Base-by-base conservation (phyloP, 116 monocot genomes). In the Dioscorea cayenensis region DNA sequence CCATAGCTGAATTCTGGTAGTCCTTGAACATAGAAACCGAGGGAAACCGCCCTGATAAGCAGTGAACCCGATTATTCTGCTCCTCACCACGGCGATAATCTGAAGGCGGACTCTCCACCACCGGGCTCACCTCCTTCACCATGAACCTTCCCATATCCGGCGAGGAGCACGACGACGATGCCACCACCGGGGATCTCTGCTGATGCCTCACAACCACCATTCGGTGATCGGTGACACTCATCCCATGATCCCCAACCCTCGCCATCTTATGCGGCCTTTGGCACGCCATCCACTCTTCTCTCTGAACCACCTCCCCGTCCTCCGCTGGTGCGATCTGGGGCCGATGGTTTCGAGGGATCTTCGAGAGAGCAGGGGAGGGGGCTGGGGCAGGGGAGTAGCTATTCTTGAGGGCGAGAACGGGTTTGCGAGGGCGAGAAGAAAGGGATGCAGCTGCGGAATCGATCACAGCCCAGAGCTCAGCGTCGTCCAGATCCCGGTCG, bases 391-490 rank as follows among this genome's bases (percentile, higher is more conserved):
- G 51, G 14, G 64, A 28, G 64, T 36, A 51, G 60, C 6, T 62
- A 58, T 27, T 77, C 49, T 74, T 71, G 73, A 87, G 70, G 60
- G 79, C 59, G 38, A 84, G 78, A 20, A 84, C 70, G 51, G 85
- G 79, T 16, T 80, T 85, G 21, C 84, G 79, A 67, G 81, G 65
- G 11, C 80, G 72, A 22, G 74, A 22, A 37, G 79, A 58, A 66
- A 25, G 28, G 58, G 84, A 74, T 29, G 89, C 85, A 36, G 90
- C 82, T 60, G 96, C 92, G 55, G 90, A 84, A 52, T 96, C 96
- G 73, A 96, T 92, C 18, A 86, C 84, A 25, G 87, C 83, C 92
- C 96, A 96, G 72, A 96, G 90, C 78, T 89, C 92, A 64, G 96
- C 92, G 70, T 96, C 96, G 77, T 96, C 87, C 27, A 96, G 81